A percentile compares a stretch with the other conserved stretches of the same genome.
These are phyloP conservation scores for Pichia sp. DNA, from an alignment of 1,139 yeast genomes.

Conservation along the genomic window DNA sequence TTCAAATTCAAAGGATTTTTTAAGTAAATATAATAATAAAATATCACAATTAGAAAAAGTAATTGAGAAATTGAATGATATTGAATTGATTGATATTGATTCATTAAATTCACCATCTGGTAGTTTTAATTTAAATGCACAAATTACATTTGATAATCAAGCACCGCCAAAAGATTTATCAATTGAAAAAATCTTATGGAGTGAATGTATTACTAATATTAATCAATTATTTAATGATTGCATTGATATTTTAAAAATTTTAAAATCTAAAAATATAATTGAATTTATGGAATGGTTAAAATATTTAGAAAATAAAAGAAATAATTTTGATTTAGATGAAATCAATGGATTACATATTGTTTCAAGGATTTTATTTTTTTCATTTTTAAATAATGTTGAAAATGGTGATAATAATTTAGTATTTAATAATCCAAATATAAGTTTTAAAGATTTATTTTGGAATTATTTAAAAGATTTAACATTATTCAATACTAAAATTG, in stretches of 20 bases:
- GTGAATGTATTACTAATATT: conserved; percentile 31
- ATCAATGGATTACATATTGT: conserved; percentile 40
- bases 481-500: conserved; percentile 18
- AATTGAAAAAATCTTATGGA: conserved; percentile 27
- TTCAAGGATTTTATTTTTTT: conserved; percentile 47
- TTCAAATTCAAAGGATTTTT: not conserved
- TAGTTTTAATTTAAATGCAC: conserved; percentile 47
- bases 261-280: conserved; percentile 27
- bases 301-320: conserved; percentile 25
- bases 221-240: conserved; percentile 35
- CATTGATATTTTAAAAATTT: conserved; percentile 27
- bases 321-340: conserved; percentile 22
- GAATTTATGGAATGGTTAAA: conserved; percentile 36
- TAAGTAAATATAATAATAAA: conserved; percentile 1
- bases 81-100: conserved; percentile 5
- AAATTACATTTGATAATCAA: conserved; percentile 48
- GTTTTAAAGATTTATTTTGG: conserved; percentile 18
- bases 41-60: conserved; percentile 4
- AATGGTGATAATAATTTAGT: conserved; percentile 53
- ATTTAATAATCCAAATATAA: conserved; percentile 29
- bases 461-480: conserved; percentile 16
- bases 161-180: conserved; percentile 37
- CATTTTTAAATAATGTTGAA: conserved; percentile 3
- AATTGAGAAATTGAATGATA: not conserved
- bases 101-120: conserved; percentile 31